Base-by-base conservation (phyloP, 2,329 filamentous ascomycete species). In the Dactylellina sp. region DNA sequence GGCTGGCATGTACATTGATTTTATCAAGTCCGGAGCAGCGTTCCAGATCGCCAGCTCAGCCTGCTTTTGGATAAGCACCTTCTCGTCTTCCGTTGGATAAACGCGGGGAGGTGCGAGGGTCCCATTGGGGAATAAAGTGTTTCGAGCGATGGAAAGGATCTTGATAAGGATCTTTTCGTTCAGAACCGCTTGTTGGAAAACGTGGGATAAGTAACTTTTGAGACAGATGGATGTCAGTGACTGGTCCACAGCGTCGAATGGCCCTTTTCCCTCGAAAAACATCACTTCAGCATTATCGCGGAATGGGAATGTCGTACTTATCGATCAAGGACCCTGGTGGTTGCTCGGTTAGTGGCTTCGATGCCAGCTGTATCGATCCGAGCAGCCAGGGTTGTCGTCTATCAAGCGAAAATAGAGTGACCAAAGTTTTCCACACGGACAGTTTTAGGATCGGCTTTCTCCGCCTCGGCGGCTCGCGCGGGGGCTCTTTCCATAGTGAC, bases 91-190 rank as follows among this genome's bases (percentile, higher is more conserved):
- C 75, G 85, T 85, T 53, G 89, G 88, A 57, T 89, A 85, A 59
- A 85, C 82, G 76, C 89, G 82, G 78, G 88, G 84, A 76, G 87
- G 86, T 71, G 89, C 89, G 75, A 90, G 89, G 78, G 87, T 85
- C 81, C 96, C 96, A 82, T 92, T 90, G 77, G 95, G 94, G 80
- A 97, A 98, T 64, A 98, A 84, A 74, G 91, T 87, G 78, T 87
- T 88, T 80, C 95, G 91, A 79, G 91, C 85, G 77, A 88, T 86
- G 80, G 88, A 87, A 78, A 94, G 86, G 32, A 84, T 78, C 53
- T 81, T 79, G 63, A 84, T 83, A 32, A 85, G 77, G 71, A 81
- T 80, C 75, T 80, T 79, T 75, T 83, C 81, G 78, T 82, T 81
- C 66, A 84, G 79, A 59, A 85, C 75, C 52, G 77, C 80, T 49